Evolutionary conservation across 78 protist species (phyloP), one percentile per base, ranked within the genome.

Genomic region (Dictyostelium brefeldianum): DNA sequence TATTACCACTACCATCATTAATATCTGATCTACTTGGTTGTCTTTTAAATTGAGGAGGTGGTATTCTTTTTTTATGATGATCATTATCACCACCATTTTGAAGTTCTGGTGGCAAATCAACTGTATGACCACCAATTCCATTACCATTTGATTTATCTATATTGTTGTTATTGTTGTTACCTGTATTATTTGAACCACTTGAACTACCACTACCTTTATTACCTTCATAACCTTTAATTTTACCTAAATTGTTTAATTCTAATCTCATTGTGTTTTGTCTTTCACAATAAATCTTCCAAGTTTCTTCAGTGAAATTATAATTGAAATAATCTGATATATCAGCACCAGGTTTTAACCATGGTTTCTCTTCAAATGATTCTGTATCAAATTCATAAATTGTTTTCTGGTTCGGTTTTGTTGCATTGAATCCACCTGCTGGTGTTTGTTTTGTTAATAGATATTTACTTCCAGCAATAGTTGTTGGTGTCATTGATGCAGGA

Each of bases 301-400:
- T 94, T 25, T 96, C 97, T 70, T 97, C 98, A 27, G 78, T 92
- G 57, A 97, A 97, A 47, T 97, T 97, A 54, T 97, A 97, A 67
- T 97, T 97, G 89, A 97, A 97, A 80, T 96, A 97, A 25, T 97
- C 98, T 18, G 96, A 79, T 53, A 97, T 50, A 47, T 97, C 98
- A 1, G 97, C 97, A 50, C 96, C 98, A 5, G 96, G 98, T 17
- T 85, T 83, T 17, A 92, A 80, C 98, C 98, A 96, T 7, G 98
- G 98, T 81, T 91, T 89, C 12, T 96, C 98, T 18, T 90, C 96
- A 47, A 78, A 53, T 11, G 54, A 69, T 5, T 87, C 97, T 0
- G 89, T 20, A 51, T 87, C 78, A 18, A 78, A 78, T 14, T 96
- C 97, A 54, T 73, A 92, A 4, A 87, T 87, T 46, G 81, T 64